Percentiles rank a stretch among this genome's conserved stretches.
Evolutionary conservation across 163 green algal species (phyloP).

Genomic region (Smithsoniella earleae): DNA sequence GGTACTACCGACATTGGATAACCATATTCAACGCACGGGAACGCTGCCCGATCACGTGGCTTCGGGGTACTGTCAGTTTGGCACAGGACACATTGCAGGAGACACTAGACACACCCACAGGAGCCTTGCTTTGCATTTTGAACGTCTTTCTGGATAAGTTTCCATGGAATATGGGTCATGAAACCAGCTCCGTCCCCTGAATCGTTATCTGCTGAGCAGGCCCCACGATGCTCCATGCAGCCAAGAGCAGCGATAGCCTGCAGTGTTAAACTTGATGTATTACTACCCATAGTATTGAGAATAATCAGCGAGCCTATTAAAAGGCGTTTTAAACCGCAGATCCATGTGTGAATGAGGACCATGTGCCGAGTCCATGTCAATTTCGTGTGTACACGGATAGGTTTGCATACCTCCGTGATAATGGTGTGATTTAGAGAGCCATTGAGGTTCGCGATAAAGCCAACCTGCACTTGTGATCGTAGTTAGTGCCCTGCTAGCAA

Average conservation of each 20-base stretch:
- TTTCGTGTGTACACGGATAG: too few species aligned
- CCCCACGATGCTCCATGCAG: slow-evolving; percentile 99
- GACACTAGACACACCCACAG: not conserved
- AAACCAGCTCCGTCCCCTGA: slow-evolving; percentile 94
- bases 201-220: slow-evolving; percentile 90
- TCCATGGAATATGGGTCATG: slow-evolving; percentile 96
- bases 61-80: too few species aligned
- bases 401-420: slow-evolving; percentile 63
- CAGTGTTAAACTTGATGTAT: slow-evolving; percentile 15
- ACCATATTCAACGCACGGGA: too few species aligned
- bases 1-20: too few species aligned
- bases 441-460: slow-evolving; percentile 91
- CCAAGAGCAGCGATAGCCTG: slow-evolving; percentile 84
- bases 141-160: slow-evolving; percentile 77
- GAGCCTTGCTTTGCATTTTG: slow-evolving; percentile 33
- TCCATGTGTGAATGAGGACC: not conserved
- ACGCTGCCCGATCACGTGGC: too few species aligned
- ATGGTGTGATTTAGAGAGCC: slow-evolving; percentile 80
- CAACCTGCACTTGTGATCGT: slow-evolving; percentile 57
- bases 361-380: not conserved
- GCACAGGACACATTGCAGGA: too few species aligned
- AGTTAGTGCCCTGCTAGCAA: not conserved
- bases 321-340: not conserved
- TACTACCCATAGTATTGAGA: not conserved
- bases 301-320: not conserved